Evolutionary conservation across 139 green algal species (phyloP).

Genomic region (Dunaliella sp.): DNA sequence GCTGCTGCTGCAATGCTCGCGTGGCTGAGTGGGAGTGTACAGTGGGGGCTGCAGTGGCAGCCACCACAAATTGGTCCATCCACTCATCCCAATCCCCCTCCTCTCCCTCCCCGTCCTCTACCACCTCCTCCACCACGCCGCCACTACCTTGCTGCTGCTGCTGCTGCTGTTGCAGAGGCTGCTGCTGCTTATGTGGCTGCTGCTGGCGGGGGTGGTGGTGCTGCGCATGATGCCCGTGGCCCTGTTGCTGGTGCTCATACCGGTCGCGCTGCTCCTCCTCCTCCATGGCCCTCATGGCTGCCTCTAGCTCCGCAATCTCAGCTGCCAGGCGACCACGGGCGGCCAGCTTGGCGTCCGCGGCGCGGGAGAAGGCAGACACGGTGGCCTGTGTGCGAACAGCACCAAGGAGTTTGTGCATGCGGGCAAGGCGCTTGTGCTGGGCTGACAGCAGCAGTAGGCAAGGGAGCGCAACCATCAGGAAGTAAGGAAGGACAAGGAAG

Average conservation of each 20-base stretch:
- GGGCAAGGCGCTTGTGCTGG: no score
- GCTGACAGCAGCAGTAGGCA: not conserved
- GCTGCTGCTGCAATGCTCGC: constrained; percentile 6
- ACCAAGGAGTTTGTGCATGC: no score
- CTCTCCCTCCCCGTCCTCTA: not conserved
- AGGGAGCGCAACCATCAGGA: no score
- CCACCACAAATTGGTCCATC: constrained; percentile 72
- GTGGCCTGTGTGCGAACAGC: no score
- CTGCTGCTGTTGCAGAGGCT: not conserved
- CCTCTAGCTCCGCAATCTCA: constrained; percentile 20
- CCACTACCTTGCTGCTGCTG: not conserved
- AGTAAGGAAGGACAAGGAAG: no score
- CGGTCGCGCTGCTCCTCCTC: constrained; percentile 5
- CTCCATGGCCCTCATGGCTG: constrained; percentile 8
- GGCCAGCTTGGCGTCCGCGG: not conserved
- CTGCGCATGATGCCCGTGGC: not conserved
- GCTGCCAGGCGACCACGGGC: constrained; percentile 2
- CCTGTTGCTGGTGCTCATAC: not conserved
- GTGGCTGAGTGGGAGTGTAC: not conserved
- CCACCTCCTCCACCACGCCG: not conserved
- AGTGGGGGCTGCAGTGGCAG: constrained; percentile 28
- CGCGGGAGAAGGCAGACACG: constrained; percentile 5
- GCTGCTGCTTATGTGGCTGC: not conserved
- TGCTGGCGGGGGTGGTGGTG: not conserved
- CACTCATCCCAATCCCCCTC: constrained; percentile 53